Evolutionary conservation across 2,329 filamentous ascomycete genomes (phyloP), one percentile per base, ranked within the genome.

Genomic region (Penicillium sp.): DNA sequence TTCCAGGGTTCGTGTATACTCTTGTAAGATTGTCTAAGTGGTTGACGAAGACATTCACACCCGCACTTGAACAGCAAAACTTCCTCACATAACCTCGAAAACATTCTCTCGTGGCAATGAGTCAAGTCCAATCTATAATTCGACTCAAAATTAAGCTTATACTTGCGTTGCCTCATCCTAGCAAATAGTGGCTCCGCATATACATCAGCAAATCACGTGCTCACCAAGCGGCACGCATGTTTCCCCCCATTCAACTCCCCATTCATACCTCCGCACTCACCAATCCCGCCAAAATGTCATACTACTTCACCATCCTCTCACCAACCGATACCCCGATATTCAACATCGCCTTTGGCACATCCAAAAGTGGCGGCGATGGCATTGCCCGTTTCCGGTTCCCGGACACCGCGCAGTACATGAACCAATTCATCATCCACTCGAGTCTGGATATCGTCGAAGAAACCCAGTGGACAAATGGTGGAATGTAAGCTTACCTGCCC

Each of bases 261-360:
- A 42, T 42, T 22, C 39, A 21, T 42, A 42, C 19, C 39, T 42
- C 39, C 39, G 19, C 39, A 42, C 35, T 39, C 39, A 42, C 39
- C 39, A 42, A 22, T 13, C 39, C 42, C 42, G 39, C 44, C 67
- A 81, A 66, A 63, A 98, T 98, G 95, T 97, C 93, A 59, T 99
- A 98, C 83, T 97, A 97, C 81, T 98, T 99, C 79, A 90, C 90
- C 72, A 96, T 99, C 67, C 87, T 99, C 75, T 95, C 93, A 71
- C 96, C 92, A 22, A 90, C 91, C 68, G 95, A 99, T 81, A 96
- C 93, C 72, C 93, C 95, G 33, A 85, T 99, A 65, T 99, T 98
- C 79, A 93, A 96, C 79, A 87, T 96, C 77, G 93, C 96, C 73
- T 99, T 99, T 74, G 95, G 95, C 68, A 97, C 93, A 39, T 96